Base-by-base conservation (phyloP, 2,329 filamentous ascomycete genomes). In the Scedosporium dehoogii region DNA sequence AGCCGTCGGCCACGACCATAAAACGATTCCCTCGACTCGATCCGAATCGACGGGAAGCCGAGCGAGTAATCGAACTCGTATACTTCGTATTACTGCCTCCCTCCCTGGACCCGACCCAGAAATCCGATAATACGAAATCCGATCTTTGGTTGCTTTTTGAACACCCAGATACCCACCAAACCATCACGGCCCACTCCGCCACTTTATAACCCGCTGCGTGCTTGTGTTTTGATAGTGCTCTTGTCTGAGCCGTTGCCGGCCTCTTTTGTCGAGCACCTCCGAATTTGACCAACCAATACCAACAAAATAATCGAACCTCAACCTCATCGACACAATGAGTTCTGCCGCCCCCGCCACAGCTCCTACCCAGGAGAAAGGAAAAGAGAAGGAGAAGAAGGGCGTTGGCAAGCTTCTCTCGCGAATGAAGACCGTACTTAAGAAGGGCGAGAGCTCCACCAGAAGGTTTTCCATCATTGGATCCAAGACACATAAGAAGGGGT, bases 401-500 rank as follows among this genome's bases (percentile, higher is more conserved):
- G 66, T 83, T 29, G 76, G 75, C 62, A 81, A 75, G 67, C 72
- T 83, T 21, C 65, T 83, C 38, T 76, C 76, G 42, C 74, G 78
- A 42, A 74, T 81, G 69, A 83, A 78, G 74, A 79, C 79, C 3
- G 79, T 80, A 38, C 73, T 82, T 56, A 81, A 73, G 70, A 78
- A 73, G 66, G 71, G 75, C 64, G 78, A 79, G 12, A 61, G 69
- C 14, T 55, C 51, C 12, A 69, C 71, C 6, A 72, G 69, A 64
- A 68, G 70, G 42, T 64, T 66, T 42, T 71, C 71, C 23, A 62
- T 70, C 58, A 63, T 66, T 6, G 58, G 56, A n/a, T 60, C 66
- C 60, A 68, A 68, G 66, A 61, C 66, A 58, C 66, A 63, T 14
- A 66, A 70, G 64, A 68, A 69, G 61, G 67, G 64, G 70, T 72